Evolutionary conservation across 345 rosid species (phyloP), one percentile per base, ranked within the genome.

Genomic region (Citrus cavaleriei): DNA sequence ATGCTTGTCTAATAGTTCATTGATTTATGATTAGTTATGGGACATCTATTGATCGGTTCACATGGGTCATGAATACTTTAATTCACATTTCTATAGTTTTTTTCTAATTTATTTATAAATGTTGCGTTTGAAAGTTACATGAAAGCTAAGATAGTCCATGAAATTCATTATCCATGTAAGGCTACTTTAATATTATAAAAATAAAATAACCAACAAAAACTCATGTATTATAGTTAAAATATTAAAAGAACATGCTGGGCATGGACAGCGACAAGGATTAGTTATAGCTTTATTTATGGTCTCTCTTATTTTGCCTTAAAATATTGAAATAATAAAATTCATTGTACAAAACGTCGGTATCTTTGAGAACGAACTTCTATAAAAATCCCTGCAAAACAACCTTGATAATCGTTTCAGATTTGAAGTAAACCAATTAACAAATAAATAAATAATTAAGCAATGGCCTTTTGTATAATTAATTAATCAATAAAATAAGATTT

Each of bases 201-300:
- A 57, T 21, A 73, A 58, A 72, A 32, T 27, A 30, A 30, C 10
- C 2, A 18, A 72, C 14, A 32, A 35, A 34, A 73, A 1, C 37
- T 42, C 4, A 46, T 24, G 2, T 68, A 37, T 9, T 67, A 6
- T 51, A 3, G 24, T 6, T 71, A 55, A 55, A 65, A n/a, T 66
- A 72, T 18, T 4, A 46, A 34, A 77, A 55, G 85, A 87, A 83
- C 83, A 83, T 81, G 89, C 83, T 55, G 66, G 64, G 46, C 28
- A 37, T 24, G 76, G 82, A 83, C 81, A 67, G 73, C 76, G 82
- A 84, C 87, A 83, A 79, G 77, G 81, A 81, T 79, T 83, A 79
- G 77, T 81, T 73, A 72, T 81, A 64, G 61, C 66, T 82, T 82
- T 76, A 14, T 74, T 14, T 68, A 46, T n/a, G 79, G 69, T 66